Conservation (phyloP, 495 filamentous ascomycete species). For the Xylaria bambusicola region DNA sequence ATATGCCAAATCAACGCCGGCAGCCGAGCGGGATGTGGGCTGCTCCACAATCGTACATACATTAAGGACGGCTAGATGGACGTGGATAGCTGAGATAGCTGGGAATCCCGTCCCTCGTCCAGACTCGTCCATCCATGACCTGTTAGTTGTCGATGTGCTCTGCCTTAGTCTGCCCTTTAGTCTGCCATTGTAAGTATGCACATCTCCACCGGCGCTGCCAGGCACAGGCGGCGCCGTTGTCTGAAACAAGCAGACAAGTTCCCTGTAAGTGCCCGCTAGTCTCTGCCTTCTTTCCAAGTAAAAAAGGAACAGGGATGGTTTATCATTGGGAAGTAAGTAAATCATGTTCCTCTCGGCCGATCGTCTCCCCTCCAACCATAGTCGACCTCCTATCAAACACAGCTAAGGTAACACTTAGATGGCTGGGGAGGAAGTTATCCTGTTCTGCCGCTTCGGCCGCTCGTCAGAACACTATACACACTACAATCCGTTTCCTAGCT, state of each 20-base stretch:
- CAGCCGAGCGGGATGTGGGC: background rate
- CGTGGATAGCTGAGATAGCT: no score
- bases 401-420: no score
- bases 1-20: background rate
- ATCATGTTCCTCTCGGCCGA: slow-evolving; percentile 2
- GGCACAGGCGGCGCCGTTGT: slow-evolving; percentile 19
- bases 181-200: background rate
- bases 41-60: slow-evolving; percentile 1
- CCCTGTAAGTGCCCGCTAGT: background rate
- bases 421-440: no score
- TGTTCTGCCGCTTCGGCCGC: no score
- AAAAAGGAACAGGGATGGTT: no score
- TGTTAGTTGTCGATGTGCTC: no score
- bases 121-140: no score
- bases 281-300: no score
- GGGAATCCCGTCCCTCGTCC: no score
- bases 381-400: no score
- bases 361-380: no score
- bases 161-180: no score
- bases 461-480: background rate
- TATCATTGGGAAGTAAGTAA: background rate
- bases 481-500: background rate
- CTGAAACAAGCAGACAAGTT: background rate
- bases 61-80: background rate
- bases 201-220: background rate